These are phyloP conservation scores for Aspergillus thermomutatus DNA, from an alignment of 2,329 filamentous ascomycete species.

Conservation along the genomic window DNA sequence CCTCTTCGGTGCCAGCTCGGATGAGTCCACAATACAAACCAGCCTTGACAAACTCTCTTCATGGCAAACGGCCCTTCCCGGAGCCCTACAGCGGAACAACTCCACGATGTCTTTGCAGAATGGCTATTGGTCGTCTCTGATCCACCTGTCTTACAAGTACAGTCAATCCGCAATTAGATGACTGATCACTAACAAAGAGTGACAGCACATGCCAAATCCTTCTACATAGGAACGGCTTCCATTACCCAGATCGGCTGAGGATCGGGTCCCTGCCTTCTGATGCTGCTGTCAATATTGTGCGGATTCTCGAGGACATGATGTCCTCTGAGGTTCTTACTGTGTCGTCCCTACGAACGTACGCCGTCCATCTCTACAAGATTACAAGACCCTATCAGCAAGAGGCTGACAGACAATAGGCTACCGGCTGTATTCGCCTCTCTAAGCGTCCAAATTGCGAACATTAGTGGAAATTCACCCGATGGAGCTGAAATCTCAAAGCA, in stretches of 20 bases:
- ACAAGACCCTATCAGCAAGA: background rate
- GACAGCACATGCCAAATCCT: background rate
- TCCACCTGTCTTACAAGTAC: background rate
- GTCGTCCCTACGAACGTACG: background rate
- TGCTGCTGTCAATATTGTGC: constrained; percentile 6
- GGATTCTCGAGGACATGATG: constrained; percentile 6
- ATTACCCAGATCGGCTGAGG: background rate
- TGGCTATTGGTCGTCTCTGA: background rate
- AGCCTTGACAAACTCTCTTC: background rate
- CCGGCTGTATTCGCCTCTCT: background rate
- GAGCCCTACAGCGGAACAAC: background rate
- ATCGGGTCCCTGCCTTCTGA: constrained; percentile 1
- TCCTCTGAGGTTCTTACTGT: constrained; percentile 1
- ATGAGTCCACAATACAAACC: background rate
- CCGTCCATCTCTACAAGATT: background rate
- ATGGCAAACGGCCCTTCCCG: background rate
- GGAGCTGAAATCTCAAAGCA: constrained; percentile 3
- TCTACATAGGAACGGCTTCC: constrained; percentile 1
- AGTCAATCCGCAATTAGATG: background rate
- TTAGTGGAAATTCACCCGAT: background rate
- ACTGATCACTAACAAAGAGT: background rate
- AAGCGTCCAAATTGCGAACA: constrained; percentile 3
- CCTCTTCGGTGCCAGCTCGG: background rate
- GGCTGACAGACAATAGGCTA: background rate
- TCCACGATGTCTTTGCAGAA: background rate